A percentile compares a stretch with the other conserved stretches of the same genome.
Evolutionary conservation across 2,329 filamentous ascomycete species (phyloP).

Genomic region (Fusarium sp.): DNA sequence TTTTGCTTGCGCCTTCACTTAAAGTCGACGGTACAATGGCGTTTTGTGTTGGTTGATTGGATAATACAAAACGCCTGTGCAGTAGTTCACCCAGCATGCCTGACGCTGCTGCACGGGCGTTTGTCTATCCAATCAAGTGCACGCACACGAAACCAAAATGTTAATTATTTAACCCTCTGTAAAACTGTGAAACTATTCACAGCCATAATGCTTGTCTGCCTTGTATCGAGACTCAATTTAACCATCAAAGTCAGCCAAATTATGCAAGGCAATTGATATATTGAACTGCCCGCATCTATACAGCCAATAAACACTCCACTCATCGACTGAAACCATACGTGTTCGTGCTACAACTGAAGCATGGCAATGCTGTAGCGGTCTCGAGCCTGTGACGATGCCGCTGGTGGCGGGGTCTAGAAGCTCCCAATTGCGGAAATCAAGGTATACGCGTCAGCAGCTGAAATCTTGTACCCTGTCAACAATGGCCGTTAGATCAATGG

Average conservation of each 20-base stretch:
- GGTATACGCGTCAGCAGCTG: not conserved
- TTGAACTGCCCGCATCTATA: too few species aligned
- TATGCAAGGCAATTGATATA: not conserved
- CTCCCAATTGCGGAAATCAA: not conserved
- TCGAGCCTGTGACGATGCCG: too few species aligned
- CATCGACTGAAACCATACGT: not conserved
- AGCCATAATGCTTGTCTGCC: not conserved
- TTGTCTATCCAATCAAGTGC: not conserved
- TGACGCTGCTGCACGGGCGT: not conserved
- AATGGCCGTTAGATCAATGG: not conserved
- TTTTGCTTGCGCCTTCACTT: not conserved
- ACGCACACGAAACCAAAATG: not conserved
- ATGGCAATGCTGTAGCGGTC: not conserved
- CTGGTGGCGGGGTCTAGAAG: too few species aligned
- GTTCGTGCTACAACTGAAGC: not conserved
- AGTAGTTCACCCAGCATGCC: not conserved
- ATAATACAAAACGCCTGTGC: not conserved
- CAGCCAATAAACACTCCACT: not conserved
- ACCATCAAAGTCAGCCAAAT: not conserved
- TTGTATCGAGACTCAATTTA: not conserved
- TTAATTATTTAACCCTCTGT: too few species aligned
- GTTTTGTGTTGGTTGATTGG: not conserved
- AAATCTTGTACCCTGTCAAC: not conserved
- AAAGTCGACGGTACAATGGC: not conserved
- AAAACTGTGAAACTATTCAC: not conserved